Evolutionary conservation across 2,329 filamentous ascomycete genomes (phyloP).

Genomic region (Xylariaceae sp.): DNA sequence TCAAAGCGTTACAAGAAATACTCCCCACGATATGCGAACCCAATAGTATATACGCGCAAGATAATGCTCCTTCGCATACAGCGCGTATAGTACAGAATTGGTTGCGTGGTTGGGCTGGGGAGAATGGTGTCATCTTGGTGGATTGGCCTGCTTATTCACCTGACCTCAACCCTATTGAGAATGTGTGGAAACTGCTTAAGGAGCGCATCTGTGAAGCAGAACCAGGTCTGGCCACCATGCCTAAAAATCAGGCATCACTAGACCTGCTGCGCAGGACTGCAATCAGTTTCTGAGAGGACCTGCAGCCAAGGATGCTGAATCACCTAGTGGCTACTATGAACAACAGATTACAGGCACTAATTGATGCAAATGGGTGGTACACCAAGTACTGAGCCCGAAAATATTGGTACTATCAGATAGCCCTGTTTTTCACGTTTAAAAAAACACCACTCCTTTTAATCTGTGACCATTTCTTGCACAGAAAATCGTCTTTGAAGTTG

Average conservation of each 20-base stretch:
- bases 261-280: neutral
- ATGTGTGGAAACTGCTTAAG: neutral
- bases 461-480: too few relatives aligned
- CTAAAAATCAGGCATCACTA: neutral
- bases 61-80: slow-evolving; percentile 3
- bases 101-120: neutral
- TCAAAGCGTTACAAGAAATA: neutral
- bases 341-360: neutral
- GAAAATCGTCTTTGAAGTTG: too few relatives aligned
- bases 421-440: too few relatives aligned
- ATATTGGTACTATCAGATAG: too few relatives aligned
- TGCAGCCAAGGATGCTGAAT: neutral
- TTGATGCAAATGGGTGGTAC: neutral
- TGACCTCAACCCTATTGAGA: neutral
- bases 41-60: neutral
- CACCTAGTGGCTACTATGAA: neutral
- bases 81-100: neutral
- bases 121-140: neutral
- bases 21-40: slow-evolving; percentile 3
- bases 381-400: neutral
- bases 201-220: too few relatives aligned
- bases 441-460: too few relatives aligned
- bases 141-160: neutral
- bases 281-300: neutral
- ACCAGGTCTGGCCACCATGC: slow-evolving; percentile 1